Percentiles rank a stretch among this genome's conserved stretches.
phyloP scores from a whole-genome alignment of 768 basidiomycete species.

The Obba rivulosa region DNA sequence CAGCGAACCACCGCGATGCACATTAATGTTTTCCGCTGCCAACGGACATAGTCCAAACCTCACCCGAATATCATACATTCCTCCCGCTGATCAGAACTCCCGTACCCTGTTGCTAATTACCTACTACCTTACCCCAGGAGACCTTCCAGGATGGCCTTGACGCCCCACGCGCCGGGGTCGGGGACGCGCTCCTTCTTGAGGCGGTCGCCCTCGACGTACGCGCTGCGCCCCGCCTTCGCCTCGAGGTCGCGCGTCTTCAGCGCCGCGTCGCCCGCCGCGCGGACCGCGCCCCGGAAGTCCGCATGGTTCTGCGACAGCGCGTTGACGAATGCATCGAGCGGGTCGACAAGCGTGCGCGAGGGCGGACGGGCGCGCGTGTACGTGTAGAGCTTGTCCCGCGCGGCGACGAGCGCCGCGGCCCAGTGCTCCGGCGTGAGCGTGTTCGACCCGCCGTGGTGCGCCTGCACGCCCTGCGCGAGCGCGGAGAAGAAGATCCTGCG shows the following conservation, averaged over 20 bases:
- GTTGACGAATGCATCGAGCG: constrained; percentile 71
- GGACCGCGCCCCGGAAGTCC: constrained; percentile 48
- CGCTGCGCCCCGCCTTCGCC: constrained; percentile 85
- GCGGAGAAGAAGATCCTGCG: constrained; percentile 86
- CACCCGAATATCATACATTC: too few relatives aligned
- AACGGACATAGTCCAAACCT: too few relatives aligned
- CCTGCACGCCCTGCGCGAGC: constrained; percentile 67
- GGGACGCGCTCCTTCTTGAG: constrained; percentile 59
- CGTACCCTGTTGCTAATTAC: too few relatives aligned
- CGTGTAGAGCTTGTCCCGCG: constrained; percentile 61
- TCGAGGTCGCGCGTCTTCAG: constrained; percentile 69
- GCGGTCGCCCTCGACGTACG: constrained; percentile 72
- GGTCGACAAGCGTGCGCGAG: constrained; percentile 90
- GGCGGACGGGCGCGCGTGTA: constrained; percentile 89
- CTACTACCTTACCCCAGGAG: constrained; percentile 23
- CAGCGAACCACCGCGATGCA: too few relatives aligned
- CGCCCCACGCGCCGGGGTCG: constrained; percentile 92
- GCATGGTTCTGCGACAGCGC: constrained; percentile 29
- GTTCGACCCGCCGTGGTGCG: constrained; percentile 24
- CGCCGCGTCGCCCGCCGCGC: constrained; percentile 59
- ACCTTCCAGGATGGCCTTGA: constrained; percentile 66
- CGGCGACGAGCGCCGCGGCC: constrained; percentile 50
- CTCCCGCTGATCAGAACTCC: too few relatives aligned
- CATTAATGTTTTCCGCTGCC: too few relatives aligned
- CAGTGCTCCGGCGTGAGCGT: constrained; percentile 51